Conservation (phyloP, 768 basidiomycete species). For the Trametes villosa region DNA sequence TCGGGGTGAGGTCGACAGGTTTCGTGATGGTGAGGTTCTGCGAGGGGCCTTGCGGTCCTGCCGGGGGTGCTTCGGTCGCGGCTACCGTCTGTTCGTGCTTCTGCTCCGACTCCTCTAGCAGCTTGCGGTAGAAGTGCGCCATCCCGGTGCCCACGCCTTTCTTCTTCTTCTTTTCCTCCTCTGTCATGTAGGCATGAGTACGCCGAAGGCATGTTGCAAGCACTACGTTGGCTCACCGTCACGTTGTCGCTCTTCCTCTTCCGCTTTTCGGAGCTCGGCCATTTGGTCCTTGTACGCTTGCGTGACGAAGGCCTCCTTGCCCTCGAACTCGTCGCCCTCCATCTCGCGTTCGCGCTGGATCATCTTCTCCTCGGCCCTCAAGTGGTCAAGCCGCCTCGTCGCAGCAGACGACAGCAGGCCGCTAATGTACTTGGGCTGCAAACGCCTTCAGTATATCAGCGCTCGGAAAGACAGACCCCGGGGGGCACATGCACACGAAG, state of each 20-base stretch:
- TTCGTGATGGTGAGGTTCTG: constrained; percentile 78
- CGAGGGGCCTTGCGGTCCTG: constrained; percentile 64
- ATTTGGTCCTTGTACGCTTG: constrained; percentile 97
- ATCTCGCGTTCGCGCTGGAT: constrained; percentile 89
- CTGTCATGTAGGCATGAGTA: constrained; percentile 24
- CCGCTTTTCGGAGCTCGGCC: constrained; percentile 86
- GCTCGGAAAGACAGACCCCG: neutral
- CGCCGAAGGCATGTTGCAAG: neutral
- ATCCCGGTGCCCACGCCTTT: constrained; percentile 69
- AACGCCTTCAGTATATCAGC: constrained; percentile 26
- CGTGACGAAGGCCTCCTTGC: constrained; percentile 97
- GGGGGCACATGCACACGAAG: constrained; percentile 1
- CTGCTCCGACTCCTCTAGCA: constrained; percentile 79
- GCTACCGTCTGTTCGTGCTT: constrained; percentile 87
- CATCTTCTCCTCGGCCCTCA: constrained; percentile 98
- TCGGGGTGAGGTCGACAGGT: constrained; percentile 62
- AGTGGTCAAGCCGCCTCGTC: constrained; percentile 85
- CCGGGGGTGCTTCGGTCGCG: constrained; percentile 56
- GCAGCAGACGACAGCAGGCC: constrained; percentile 78
- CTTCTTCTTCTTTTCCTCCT: constrained; percentile 64
- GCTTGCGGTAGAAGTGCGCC: constrained; percentile 80
- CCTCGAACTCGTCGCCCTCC: constrained; percentile 92
- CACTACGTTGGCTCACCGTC: constrained; percentile 67
- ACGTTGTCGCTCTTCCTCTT: constrained; percentile 87
- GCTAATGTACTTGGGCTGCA: constrained; percentile 91